Percentiles rank a stretch among this genome's conserved stretches.
phyloP scores from a whole-genome alignment of 208 protist genomes.

The Trypanosoma theileri region DNA sequence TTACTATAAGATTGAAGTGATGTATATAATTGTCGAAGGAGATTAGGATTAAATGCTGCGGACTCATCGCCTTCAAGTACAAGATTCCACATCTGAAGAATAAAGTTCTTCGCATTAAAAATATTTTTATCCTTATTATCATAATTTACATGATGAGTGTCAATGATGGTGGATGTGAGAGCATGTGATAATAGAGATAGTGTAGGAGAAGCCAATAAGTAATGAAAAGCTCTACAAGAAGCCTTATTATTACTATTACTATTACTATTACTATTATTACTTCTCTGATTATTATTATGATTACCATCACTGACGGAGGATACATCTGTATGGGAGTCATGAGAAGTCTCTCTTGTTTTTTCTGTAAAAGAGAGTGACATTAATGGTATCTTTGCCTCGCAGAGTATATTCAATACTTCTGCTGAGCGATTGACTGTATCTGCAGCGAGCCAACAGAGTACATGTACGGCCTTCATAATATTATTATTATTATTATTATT shows the following conservation, averaged over 20 bases:
- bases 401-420: conserved; percentile 15
- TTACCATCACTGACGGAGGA: too few species aligned
- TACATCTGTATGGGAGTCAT: neutral
- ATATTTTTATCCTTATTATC: too few species aligned
- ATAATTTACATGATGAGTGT: neutral
- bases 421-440: conserved; percentile 5
- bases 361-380: conserved; percentile 11
- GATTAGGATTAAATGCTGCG: conserved; percentile 23
- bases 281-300: neutral
- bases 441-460: conserved; percentile 31
- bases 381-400: conserved; percentile 11
- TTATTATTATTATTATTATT: too few species aligned
- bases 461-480: conserved; percentile 1
- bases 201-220: conserved; percentile 17
- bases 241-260: neutral
- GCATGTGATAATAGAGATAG: conserved; percentile 8
- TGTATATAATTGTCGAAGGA: conserved; percentile 17
- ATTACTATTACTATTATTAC: too few species aligned
- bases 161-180: neutral
- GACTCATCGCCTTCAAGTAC: conserved; percentile 27
- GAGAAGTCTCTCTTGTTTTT: neutral
- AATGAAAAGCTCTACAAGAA: conserved; percentile 18
- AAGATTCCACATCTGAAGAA: conserved; percentile 9
- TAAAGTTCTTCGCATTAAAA: neutral
- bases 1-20: neutral